phyloP scores from a whole-genome alignment of 2,329 filamentous ascomycete genomes.

The Hymenoscyphus occultus region DNA sequence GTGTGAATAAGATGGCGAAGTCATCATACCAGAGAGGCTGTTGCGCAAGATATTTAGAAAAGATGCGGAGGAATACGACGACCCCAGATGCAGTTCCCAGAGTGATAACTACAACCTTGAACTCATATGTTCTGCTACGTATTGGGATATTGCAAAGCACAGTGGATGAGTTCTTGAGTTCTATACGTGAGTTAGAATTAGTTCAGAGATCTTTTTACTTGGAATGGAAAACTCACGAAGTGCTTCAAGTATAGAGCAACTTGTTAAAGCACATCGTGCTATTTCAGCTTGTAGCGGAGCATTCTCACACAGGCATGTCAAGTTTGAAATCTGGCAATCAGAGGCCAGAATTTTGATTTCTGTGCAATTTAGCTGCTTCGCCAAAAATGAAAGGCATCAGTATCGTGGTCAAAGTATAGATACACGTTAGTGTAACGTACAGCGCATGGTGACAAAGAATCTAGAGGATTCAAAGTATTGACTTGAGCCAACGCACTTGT shows the following conservation, averaged over 20 bases:
- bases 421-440: not conserved
- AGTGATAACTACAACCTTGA: not conserved
- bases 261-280: conserved; percentile 37
- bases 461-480: not conserved
- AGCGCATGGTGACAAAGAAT: conserved; percentile 6
- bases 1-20: conserved; percentile 1
- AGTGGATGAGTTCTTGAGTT: conserved; percentile 39
- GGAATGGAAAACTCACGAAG: conserved; percentile 32
- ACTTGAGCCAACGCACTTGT: conserved; percentile 1
- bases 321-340: conserved; percentile 38
- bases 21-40: conserved; percentile 1
- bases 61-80: conserved; percentile 31
- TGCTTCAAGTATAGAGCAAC: conserved; percentile 39
- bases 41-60: not conserved
- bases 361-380: conserved; percentile 17
- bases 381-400: conserved; percentile 10
- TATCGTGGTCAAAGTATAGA: not conserved
- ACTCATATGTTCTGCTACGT: not conserved
- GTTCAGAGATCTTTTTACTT: not conserved
- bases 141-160: not conserved
- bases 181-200: not conserved
- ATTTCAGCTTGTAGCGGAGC: conserved; percentile 35
- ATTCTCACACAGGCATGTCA: conserved; percentile 42
- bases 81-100: not conserved
- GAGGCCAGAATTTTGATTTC: conserved; percentile 28